These are phyloP conservation scores for Sporisorium iseilematis-ciliati DNA, from an alignment of 1,284 basidiomycete species.

Conservation along the genomic window DNA sequence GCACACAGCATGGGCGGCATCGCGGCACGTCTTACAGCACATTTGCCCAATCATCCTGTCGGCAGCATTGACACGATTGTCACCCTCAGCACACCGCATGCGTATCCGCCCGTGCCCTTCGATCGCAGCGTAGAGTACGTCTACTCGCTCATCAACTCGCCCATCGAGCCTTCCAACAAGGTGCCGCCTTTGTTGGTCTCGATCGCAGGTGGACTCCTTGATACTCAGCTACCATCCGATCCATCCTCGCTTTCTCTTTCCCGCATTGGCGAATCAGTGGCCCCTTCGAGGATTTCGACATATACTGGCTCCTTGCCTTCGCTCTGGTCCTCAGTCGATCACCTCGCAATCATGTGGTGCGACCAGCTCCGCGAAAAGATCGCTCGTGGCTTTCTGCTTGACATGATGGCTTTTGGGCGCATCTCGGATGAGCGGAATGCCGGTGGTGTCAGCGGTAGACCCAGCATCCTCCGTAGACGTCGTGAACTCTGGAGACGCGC, in stretches of 20 bases:
- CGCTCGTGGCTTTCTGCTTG: slow-evolving; percentile 72
- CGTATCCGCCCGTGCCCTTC: slow-evolving; percentile 87
- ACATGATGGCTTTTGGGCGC: slow-evolving; percentile 49
- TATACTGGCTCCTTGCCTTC: slow-evolving; percentile 89
- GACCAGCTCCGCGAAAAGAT: slow-evolving; percentile 92
- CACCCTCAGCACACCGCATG: slow-evolving; percentile 94
- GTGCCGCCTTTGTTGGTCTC: slow-evolving; percentile 77
- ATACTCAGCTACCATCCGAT: slow-evolving; percentile 92
- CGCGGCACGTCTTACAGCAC: slow-evolving; percentile 78
- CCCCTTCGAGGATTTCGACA: slow-evolving; percentile 70
- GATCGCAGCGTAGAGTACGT: slow-evolving; percentile 82
- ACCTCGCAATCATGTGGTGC: slow-evolving; percentile 98
- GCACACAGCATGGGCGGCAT: slow-evolving; percentile 99
- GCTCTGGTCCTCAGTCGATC: slow-evolving; percentile 93
- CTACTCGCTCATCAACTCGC: slow-evolving; percentile 73
- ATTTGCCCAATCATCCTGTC: slow-evolving; percentile 73
- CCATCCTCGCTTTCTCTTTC: slow-evolving; percentile 78
- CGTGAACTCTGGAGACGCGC: slow-evolving; percentile 56
- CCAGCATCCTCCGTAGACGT: slow-evolving; percentile 35
- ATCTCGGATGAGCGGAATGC: slow-evolving; percentile 30
- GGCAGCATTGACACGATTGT: slow-evolving; percentile 80
- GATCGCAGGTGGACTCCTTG: slow-evolving; percentile 90
- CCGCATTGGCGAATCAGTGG: slow-evolving; percentile 21
- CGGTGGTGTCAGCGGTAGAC: slow-evolving; percentile 21
- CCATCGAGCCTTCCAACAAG: neutral